Conservation (phyloP, 306 rosid species). For the Dalbergia cultrata region DNA sequence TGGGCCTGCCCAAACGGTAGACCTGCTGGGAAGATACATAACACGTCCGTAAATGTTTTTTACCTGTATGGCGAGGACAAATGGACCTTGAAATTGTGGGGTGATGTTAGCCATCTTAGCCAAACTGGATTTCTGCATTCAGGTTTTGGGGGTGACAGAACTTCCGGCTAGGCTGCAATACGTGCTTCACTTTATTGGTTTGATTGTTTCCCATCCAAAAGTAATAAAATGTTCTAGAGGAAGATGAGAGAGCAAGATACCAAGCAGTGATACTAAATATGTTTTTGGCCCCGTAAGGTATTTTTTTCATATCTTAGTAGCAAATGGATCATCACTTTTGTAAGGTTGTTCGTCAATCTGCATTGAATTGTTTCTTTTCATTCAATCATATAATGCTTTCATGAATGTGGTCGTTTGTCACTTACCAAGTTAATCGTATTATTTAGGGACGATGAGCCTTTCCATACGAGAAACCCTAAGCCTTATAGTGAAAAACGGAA, state of each 20-base stretch:
- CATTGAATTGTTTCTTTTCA: background rate
- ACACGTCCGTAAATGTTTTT: constrained; percentile 75
- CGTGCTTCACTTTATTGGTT: background rate
- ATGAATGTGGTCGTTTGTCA: background rate
- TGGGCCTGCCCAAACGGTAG: constrained; percentile 61
- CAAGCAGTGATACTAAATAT: constrained; percentile 1
- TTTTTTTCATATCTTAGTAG: constrained; percentile 16
- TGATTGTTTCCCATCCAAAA: constrained; percentile 39
- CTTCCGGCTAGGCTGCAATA: constrained; percentile 70
- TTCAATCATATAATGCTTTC: background rate
- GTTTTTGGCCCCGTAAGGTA: background rate
- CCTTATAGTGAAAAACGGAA: too few species aligned
- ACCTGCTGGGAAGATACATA: constrained; percentile 64
- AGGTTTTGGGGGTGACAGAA: constrained; percentile 86
- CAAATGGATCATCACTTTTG: background rate
- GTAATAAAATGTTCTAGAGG: constrained; percentile 16
- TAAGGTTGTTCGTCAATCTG: background rate
- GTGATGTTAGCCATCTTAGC: constrained; percentile 82
- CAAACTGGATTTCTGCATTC: constrained; percentile 68
- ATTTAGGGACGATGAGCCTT: background rate
- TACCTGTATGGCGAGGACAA: constrained; percentile 67
- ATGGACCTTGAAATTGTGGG: constrained; percentile 74
- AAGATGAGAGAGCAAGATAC: constrained; percentile 15
- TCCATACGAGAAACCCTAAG: too few species aligned
- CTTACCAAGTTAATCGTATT: background rate